Evolutionary conservation across 2,329 filamentous ascomycete genomes (phyloP).

Genomic region (Chaetoscypha palmicola): DNA sequence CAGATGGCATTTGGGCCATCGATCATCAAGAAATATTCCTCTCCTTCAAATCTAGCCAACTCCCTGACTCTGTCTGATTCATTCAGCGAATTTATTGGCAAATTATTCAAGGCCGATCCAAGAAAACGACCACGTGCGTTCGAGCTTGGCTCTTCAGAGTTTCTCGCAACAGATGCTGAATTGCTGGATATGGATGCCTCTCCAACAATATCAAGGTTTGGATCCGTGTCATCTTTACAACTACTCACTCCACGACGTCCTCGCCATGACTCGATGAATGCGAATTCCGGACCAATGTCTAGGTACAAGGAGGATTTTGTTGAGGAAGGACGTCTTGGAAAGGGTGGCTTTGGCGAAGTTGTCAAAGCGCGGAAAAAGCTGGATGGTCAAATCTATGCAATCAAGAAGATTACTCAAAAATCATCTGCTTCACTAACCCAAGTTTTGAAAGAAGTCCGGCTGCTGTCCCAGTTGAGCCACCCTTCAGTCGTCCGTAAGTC

Average conservation of each 20-base stretch:
- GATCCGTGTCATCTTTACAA: constrained; percentile 37
- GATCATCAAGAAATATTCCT: constrained; percentile 68
- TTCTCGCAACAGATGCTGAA: constrained; percentile 57
- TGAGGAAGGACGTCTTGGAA: constrained; percentile 81
- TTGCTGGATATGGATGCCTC: constrained; percentile 38
- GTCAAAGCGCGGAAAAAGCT: constrained; percentile 92
- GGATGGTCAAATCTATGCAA: constrained; percentile 87
- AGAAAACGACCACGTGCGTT: constrained; percentile 83
- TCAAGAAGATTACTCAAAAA: constrained; percentile 90
- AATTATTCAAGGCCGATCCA: constrained; percentile 77
- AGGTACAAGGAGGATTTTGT: constrained; percentile 86
- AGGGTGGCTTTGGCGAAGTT: constrained; percentile 93
- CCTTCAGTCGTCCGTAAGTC: constrained; percentile 49
- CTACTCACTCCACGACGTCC: constrained; percentile 40
- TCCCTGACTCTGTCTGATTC: constrained; percentile 65
- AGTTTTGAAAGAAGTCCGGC: constrained; percentile 74
- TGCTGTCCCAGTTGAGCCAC: constrained; percentile 89
- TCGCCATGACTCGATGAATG: constrained; percentile 56
- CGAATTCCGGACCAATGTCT: constrained; percentile 38
- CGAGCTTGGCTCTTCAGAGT: constrained; percentile 58
- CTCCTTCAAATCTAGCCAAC: constrained; percentile 66
- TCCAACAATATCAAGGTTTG: constrained; percentile 34
- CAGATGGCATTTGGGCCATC: constrained; percentile 91
- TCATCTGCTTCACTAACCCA: constrained; percentile 74
- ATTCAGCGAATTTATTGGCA: constrained; percentile 71